These are phyloP conservation scores for Diaporthe eres DNA, from an alignment of 2,329 filamentous ascomycete genomes.

Conservation along the genomic window DNA sequence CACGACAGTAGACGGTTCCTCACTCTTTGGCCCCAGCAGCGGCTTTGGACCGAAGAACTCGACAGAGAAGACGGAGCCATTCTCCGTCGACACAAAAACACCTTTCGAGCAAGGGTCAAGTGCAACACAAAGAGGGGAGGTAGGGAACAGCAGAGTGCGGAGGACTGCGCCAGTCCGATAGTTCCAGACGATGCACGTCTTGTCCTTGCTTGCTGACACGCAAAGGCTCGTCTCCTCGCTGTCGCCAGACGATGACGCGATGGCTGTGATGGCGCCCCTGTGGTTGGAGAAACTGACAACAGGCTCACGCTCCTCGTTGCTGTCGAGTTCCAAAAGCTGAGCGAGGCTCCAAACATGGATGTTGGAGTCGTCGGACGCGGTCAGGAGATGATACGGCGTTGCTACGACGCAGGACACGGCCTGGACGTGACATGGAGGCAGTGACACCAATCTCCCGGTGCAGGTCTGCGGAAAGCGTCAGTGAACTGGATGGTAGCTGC, in stretches of 20 bases:
- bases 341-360: slow-evolving; percentile 92
- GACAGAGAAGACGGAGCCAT: slow-evolving; percentile 84
- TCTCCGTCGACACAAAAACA: slow-evolving; percentile 84
- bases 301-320: slow-evolving; percentile 74
- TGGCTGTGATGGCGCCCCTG: slow-evolving; percentile 78
- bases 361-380: slow-evolving; percentile 88
- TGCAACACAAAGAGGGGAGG: slow-evolving; percentile 78
- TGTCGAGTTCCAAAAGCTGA: slow-evolving; percentile 74
- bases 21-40: slow-evolving; percentile 66
- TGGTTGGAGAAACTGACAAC: slow-evolving; percentile 84
- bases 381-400: slow-evolving; percentile 80
- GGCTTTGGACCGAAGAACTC: slow-evolving; percentile 76
- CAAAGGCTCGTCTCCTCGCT: slow-evolving; percentile 82
- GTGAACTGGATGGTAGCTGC: background rate
- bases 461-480: slow-evolving; percentile 66
- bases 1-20: slow-evolving; percentile 70
- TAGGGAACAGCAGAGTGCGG: slow-evolving; percentile 85
- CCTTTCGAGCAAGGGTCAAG: slow-evolving; percentile 89
- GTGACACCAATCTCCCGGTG: slow-evolving; percentile 83
- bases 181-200: slow-evolving; percentile 94
- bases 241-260: slow-evolving; percentile 75
- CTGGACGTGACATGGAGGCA: slow-evolving; percentile 84
- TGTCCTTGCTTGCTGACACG: slow-evolving; percentile 87
- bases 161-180: slow-evolving; percentile 83
- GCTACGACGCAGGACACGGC: slow-evolving; percentile 82